These are phyloP conservation scores for Ogataea paraovalis DNA, from an alignment of 805 yeast genomes.

Conservation along the genomic window DNA sequence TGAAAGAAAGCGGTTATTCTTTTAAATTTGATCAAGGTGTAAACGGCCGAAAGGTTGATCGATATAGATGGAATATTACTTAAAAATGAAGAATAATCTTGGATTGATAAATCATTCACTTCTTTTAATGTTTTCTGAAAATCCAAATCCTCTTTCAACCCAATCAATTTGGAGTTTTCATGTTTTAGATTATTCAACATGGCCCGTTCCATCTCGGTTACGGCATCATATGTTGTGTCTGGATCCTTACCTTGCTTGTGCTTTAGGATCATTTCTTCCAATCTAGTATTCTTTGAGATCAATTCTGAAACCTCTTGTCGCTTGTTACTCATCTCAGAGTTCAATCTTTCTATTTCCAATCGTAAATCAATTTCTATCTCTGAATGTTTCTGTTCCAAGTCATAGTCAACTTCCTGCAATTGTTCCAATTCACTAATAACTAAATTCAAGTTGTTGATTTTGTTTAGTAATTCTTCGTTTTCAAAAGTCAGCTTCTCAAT, in stretches of 20 bases:
- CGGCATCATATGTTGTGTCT: background rate
- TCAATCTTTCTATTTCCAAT: slow-evolving; percentile 31
- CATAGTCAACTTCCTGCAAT: slow-evolving; percentile 45
- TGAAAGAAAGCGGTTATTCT: slow-evolving; percentile 5
- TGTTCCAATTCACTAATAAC: slow-evolving; percentile 46
- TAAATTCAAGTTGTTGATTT: slow-evolving; percentile 31
- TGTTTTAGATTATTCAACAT: slow-evolving; percentile 12
- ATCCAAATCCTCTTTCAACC: slow-evolving; percentile 6
- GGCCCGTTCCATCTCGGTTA: slow-evolving; percentile 1
- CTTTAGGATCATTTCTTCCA: slow-evolving; percentile 29
- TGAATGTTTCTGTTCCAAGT: slow-evolving; percentile 43
- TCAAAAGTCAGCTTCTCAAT: slow-evolving; percentile 34
- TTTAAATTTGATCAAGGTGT: slow-evolving; percentile 10
- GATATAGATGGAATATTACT: slow-evolving; percentile 1
- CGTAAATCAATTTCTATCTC: slow-evolving; percentile 42
- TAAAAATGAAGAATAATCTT: slow-evolving; percentile 6
- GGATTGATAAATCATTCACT: slow-evolving; percentile 9
- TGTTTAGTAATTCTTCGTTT: slow-evolving; percentile 33
- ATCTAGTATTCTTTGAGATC: slow-evolving; percentile 25
- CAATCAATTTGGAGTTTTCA: slow-evolving; percentile 16
- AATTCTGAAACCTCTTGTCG: slow-evolving; percentile 20
- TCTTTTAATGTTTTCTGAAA: slow-evolving; percentile 6
- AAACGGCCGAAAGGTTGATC: slow-evolving; percentile 2
- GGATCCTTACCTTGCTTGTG: background rate
- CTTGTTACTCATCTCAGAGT: slow-evolving; percentile 14